Base-by-base conservation (phyloP, 495 filamentous ascomycete genomes). In the Friedmanniomyces simplex region DNA sequence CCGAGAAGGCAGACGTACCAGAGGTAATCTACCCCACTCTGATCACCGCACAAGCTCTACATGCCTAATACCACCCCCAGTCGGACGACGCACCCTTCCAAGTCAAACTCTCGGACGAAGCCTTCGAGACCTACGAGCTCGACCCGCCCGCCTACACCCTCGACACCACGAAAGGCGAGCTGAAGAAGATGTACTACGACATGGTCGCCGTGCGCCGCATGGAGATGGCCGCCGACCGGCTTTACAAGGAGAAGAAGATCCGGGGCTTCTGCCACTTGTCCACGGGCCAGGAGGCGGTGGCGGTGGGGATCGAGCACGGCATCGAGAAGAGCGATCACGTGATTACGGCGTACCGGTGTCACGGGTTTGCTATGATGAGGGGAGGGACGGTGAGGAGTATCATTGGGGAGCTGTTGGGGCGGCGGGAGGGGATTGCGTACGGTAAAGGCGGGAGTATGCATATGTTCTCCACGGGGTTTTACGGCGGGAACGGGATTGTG, bases 231-330 rank as follows among this genome's bases (percentile, higher is more conserved):
- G 88, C 91, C 75, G 91, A 97, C 68, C 82, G 89, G 67, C 79
- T 97, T 55, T 97, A 97, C 84, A 97, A 97, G 76, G 89, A 96
- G 79, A 97, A 97, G 83, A 95, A 96, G 81, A 96, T 97, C 69
- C 87, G 91, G 58, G 91, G 91, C 76, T 97, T 97, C 88, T 97
- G 91, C 77, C 93, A 98, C 77, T 75, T 98, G 72, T 98, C 93
- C 39, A 93, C 86, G 42, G 93, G 93, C 58, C 93, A 98, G 77
- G 93, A 98, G 78, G 93, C 93, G 56, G 94, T 98, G 57, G 89
- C 94, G 50, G 84, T 88, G 59, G 93, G 93, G 70, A 96, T 98
- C 68, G 93, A 98, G 76, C 89, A 96, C 71, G 90, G 90, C 59
- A 86, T 98, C 72, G 83, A 80, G 63, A 88, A 89, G 73, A 72